Evolutionary conservation across 257 asterid genomes (phyloP).

Genomic region (Solanum appendiculatum): DNA sequence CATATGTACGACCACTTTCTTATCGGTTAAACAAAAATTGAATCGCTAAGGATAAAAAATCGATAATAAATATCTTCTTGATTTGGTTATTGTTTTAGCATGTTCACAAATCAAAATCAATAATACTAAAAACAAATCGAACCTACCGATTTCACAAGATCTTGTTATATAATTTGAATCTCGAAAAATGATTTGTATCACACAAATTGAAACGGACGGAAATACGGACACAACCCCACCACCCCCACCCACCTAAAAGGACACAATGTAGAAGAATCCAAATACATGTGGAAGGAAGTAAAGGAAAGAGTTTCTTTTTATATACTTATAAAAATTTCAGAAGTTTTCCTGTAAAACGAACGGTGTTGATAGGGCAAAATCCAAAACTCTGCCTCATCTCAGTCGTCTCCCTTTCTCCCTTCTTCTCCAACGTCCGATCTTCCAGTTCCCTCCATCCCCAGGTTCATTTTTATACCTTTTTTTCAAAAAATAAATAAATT

Average conservation of each 20-base stretch:
- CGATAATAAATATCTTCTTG: neutral
- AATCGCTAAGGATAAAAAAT: too few relatives aligned
- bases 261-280: neutral
- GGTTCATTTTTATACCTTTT: neutral
- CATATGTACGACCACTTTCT: too few relatives aligned
- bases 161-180: neutral
- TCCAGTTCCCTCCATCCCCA: neutral
- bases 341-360: conserved; percentile 17
- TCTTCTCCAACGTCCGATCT: conserved; percentile 25
- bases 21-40: too few relatives aligned
- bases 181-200: neutral
- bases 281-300: neutral
- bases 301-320: neutral
- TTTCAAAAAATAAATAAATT: neutral
- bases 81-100: neutral
- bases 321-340: neutral
- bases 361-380: conserved; percentile 61
- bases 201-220: neutral
- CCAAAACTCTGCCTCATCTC: conserved; percentile 43
- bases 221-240: neutral
- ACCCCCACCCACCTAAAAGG: neutral
- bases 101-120: neutral
- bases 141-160: neutral
- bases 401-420: conserved; percentile 42
- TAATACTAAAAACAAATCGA: neutral